Percentiles rank a stretch among this genome's conserved stretches.
phyloP scores from a whole-genome alignment of 257 asterid genomes.

The Paulownia fortunei region DNA sequence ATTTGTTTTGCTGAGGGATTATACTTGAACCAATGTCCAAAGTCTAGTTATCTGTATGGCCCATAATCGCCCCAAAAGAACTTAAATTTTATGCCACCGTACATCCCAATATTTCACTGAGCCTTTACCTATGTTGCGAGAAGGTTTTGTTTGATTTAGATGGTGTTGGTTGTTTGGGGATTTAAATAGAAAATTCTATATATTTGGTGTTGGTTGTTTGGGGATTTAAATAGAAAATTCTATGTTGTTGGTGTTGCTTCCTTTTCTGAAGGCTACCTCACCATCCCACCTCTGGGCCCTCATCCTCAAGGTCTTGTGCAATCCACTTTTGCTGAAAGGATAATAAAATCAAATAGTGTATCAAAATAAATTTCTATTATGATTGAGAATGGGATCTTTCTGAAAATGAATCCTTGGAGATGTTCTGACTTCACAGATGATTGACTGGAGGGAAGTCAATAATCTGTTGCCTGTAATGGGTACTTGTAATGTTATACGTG shows the following conservation, averaged over 20 bases:
- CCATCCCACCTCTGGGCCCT: neutral
- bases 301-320: neutral
- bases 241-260: slow-evolving; percentile 2
- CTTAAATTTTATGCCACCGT: neutral
- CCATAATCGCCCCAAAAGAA: neutral
- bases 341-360: neutral
- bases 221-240: slow-evolving; percentile 1
- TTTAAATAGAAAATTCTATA: neutral
- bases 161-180: neutral
- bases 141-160: neutral
- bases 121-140: neutral
- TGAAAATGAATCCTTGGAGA: neutral
- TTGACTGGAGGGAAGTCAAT: neutral
- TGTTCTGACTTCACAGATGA: neutral
- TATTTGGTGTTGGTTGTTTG: neutral
- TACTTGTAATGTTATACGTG: neutral
- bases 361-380: neutral
- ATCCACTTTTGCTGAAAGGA: slow-evolving; percentile 9
- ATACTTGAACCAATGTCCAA: slow-evolving; percentile 9
- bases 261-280: neutral
- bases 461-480: neutral
- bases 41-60: slow-evolving; percentile 6
- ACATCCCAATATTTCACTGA: neutral
- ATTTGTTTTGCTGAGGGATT: neutral
- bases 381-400: neutral